Conservation (phyloP, 1,284 basidiomycete species). For the Fistulina hepatica region DNA sequence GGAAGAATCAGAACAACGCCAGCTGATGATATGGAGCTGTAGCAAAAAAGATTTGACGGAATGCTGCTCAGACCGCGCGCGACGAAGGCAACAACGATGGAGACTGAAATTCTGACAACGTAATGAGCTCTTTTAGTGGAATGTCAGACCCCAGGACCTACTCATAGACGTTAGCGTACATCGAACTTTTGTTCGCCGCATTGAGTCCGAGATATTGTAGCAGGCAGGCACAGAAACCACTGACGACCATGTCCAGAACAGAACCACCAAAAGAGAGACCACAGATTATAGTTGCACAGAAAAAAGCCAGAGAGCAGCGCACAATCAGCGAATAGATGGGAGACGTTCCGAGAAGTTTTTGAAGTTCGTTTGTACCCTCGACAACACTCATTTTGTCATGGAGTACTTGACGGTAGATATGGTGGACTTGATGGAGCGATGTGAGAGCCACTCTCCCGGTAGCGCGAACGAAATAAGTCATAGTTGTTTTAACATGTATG, state of each 20-base stretch:
- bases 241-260: conserved; percentile 71
- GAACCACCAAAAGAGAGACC: conserved; percentile 76
- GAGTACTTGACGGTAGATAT: conserved; percentile 67
- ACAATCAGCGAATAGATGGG: conserved; percentile 51
- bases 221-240: conserved; percentile 57
- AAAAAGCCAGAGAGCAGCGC: conserved; percentile 62
- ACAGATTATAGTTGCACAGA: conserved; percentile 68
- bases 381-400: conserved; percentile 61
- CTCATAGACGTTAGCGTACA: conserved; percentile 61
- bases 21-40: conserved; percentile 72
- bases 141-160: not conserved
- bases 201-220: conserved; percentile 70
- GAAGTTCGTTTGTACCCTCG: conserved; percentile 52
- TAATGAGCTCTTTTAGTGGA: not conserved
- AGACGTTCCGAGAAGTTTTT: conserved; percentile 45
- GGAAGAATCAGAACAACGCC: conserved; percentile 74
- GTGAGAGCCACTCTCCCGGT: conserved; percentile 64
- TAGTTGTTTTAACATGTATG: conserved; percentile 42
- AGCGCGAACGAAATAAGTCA: conserved; percentile 72
- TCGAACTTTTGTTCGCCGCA: conserved; percentile 66
- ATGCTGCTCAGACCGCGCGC: conserved; percentile 66
- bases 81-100: conserved; percentile 74
- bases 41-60: conserved; percentile 63
- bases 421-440: conserved; percentile 60
- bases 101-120: conserved; percentile 57